Evolutionary conservation across 2,329 filamentous ascomycete species (phyloP), one percentile per base, ranked within the genome.

Genomic region (Zasmidium angulare): DNA sequence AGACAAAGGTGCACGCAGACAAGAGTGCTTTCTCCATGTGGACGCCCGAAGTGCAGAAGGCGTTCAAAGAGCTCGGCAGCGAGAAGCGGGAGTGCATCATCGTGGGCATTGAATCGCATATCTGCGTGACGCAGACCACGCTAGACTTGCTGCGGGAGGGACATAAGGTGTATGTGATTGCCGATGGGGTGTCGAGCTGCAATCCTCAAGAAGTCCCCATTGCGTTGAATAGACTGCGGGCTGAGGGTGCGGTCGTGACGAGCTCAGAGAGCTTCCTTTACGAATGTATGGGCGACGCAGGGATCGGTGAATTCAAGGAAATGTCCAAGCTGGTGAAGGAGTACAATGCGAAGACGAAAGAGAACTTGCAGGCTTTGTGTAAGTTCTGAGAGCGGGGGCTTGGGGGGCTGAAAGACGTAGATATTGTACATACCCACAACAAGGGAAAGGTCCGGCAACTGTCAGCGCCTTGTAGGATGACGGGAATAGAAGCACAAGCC

Each of bases 21-120:
- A 98, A 98, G 79, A 93, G 91, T 3, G 82, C 84, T 53, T 98
- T 98, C 81, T 91, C 87, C 72, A 98, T 98, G 93, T 83, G 86
- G 73, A 86, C 89, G 1, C 89, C 91, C 0, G 81, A 87, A 43
- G 79, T 96, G 47, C 77, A 81, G 23, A 67, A 76, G 3, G 76
- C 73, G 12, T 74, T 81, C 56, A 66, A 74, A 51, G 69, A 69
- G 21, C 71, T 79, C 40, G 72, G 77, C 3, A 56, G 64, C n/a
- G 69, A 75, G 62, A 72, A 76, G 63, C 77, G 84, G 21, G 83
- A 88, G 68, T 83, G 91, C 55, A 88, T 90, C 56, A 86, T 98
- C 63, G 88, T 96, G 17, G 93, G 93, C 40, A 96, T 98, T 72
- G 93, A 98, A 77, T 85, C 86, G 46, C 93, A 98, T 77, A 95